Conservation (phyloP, 2,329 filamentous ascomycete genomes). For the Paecilomyces fulvus region DNA sequence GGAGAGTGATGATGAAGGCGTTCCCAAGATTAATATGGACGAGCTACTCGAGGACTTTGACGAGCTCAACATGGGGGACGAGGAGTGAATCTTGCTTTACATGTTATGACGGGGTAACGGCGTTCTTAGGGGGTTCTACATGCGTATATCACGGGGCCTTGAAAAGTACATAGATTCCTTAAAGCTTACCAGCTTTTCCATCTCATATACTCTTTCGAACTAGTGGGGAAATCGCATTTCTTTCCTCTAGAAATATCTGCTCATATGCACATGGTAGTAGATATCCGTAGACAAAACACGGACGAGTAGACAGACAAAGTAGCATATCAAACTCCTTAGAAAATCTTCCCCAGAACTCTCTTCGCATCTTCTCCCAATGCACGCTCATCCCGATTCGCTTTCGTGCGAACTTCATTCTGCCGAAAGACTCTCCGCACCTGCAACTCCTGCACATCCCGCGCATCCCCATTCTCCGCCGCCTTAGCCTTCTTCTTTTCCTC, state of each 20-base stretch:
- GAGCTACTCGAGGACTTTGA: slow-evolving; percentile 89
- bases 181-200: background rate
- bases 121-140: background rate
- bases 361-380: slow-evolving; percentile 31
- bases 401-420: slow-evolving; percentile 31
- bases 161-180: background rate
- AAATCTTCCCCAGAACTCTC: slow-evolving; percentile 40
- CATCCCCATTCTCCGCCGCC: slow-evolving; percentile 12
- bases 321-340: slow-evolving; percentile 16
- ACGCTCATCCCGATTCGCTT: slow-evolving; percentile 15
- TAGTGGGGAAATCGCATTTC: background rate
- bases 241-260: background rate
- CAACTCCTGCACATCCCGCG: slow-evolving; percentile 7
- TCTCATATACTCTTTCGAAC: background rate
- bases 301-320: background rate
- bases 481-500: slow-evolving; percentile 29
- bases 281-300: background rate
- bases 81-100: background rate
- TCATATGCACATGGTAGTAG: background rate
- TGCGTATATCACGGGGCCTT: background rate
- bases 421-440: slow-evolving; percentile 30
- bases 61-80: slow-evolving; percentile 65
- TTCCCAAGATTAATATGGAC: slow-evolving; percentile 65
- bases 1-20: slow-evolving; percentile 53
- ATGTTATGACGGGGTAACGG: background rate